Evolutionary conservation across 139 green algal genomes (phyloP), one percentile per base, ranked within the genome.

Genomic region (Eudorina sp.): DNA sequence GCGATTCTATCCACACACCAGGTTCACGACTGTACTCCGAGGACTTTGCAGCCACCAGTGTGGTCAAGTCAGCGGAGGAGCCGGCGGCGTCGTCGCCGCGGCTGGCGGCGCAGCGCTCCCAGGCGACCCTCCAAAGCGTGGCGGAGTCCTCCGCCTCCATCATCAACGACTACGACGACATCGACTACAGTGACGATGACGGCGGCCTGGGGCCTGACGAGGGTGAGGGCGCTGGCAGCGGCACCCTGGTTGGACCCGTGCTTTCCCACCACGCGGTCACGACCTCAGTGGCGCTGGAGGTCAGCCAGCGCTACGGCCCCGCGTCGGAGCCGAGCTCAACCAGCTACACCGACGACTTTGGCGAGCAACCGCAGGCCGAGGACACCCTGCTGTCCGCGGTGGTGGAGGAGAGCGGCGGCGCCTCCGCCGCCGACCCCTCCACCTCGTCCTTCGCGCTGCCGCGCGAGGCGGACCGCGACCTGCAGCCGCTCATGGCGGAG

Each of bases 261-360:
- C 45, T 87, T 2, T 58, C 34, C 66, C 73, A 34, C 40, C 78
- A n/a, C n/a, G 60, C 80, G 11, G 43, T n/a, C 16, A 45, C 60
- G 8, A 3, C n/a, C 7, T 38, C 38, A 2, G 31, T 78, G 31
- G 81, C 40, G 27, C 3, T 78, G n/a, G 81, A 87, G 45, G 81
- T 68, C 31, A 78, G 81, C 81, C 60, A 78, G 81, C 81, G 81
- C 23, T 87, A 87, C 64, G 81, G 81, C 36, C 81, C 81, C n/a
- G 45, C 64, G 19, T 78, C 81, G 0, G 21, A 68, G 14, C 34
- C 27, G 40, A 77, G 41, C 46, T 78, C 81, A 0, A 25, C 31
- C 25, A 31, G 21, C 31, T 87, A 87, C 64, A 79, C 45, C 11
- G 81, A 78, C 13, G 81, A 87, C 43, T 87, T 87, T 41, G 8